These are phyloP conservation scores for Komagataea norvegica DNA, from an alignment of 1,139 yeast species.

Conservation along the genomic window DNA sequence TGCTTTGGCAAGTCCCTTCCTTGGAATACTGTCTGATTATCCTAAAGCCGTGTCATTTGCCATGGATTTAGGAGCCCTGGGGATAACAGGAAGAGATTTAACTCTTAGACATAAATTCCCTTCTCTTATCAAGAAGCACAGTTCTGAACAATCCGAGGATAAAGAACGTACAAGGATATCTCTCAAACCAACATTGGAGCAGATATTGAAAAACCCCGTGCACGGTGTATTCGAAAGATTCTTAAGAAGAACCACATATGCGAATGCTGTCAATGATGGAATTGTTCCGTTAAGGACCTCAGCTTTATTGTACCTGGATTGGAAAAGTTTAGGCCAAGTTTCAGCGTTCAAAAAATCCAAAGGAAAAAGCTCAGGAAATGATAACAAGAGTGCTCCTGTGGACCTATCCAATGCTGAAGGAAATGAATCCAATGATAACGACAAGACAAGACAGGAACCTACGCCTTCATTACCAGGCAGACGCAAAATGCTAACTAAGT, in stretches of 20 bases:
- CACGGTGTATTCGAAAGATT: conserved; percentile 45
- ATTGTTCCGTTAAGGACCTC: conserved; percentile 91
- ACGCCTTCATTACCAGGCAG: not conserved
- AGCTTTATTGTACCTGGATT: conserved; percentile 67
- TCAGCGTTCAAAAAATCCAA: conserved; percentile 5
- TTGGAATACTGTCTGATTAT: conserved; percentile 59
- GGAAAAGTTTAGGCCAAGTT: conserved; percentile 55
- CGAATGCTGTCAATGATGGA: conserved; percentile 58
- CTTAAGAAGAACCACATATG: conserved; percentile 38
- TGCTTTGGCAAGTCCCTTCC: conserved; percentile 55
- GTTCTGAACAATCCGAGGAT: conserved; percentile 15
- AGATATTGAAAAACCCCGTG: conserved; percentile 51
- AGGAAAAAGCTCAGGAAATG: not conserved
- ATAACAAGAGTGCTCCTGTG: not conserved
- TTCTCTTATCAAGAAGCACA: conserved; percentile 17
- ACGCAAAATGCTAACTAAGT: too few relatives aligned
- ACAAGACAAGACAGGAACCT: not conserved
- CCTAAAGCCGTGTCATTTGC: conserved; percentile 56
- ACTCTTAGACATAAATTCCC: conserved; percentile 39
- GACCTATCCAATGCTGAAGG: too few relatives aligned
- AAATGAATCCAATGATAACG: too few relatives aligned
- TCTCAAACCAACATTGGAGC: conserved; percentile 44
- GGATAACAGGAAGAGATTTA: conserved; percentile 60
- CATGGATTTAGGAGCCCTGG: conserved; percentile 57
- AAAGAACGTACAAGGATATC: conserved; percentile 16